These are phyloP conservation scores for Lepidium aucheri DNA, from an alignment of 345 rosid species.

Conservation along the genomic window DNA sequence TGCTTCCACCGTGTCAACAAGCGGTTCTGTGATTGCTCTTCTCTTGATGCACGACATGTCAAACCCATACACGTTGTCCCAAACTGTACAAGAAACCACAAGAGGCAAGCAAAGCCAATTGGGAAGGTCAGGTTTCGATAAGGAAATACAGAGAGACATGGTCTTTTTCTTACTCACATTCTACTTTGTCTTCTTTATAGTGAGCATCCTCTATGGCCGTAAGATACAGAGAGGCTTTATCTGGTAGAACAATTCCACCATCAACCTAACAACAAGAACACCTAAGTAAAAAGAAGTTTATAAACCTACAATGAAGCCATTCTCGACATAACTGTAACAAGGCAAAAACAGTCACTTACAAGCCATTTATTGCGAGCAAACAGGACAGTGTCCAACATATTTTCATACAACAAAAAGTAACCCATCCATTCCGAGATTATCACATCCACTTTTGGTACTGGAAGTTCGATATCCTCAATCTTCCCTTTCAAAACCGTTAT, in stretches of 20 bases:
- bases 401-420: constrained; percentile 85
- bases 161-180: constrained; percentile 45
- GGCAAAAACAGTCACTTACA: constrained; percentile 36
- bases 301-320: neutral
- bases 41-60: constrained; percentile 96
- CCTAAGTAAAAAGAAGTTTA: neutral
- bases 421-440: constrained; percentile 99
- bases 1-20: constrained; percentile 81
- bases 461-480: constrained; percentile 83
- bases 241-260: constrained; percentile 79
- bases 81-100: constrained; percentile 37
- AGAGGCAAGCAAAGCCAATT: neutral
- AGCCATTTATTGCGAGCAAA: constrained; percentile 99
- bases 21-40: constrained; percentile 91
- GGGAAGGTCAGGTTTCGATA: neutral
- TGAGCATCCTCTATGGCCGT: constrained; percentile 95
- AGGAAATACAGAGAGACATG: neutral
- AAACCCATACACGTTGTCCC: constrained; percentile 85
- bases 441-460: constrained; percentile 68
- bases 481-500: constrained; percentile 91
- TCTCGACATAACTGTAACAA: neutral
- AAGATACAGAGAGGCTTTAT: constrained; percentile 76
- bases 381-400: constrained; percentile 76
- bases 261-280: constrained; percentile 32
- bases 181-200: constrained; percentile 89